Evolutionary conservation across 208 protist species (phyloP).

Genomic region (Sergeia podlipaevii): DNA sequence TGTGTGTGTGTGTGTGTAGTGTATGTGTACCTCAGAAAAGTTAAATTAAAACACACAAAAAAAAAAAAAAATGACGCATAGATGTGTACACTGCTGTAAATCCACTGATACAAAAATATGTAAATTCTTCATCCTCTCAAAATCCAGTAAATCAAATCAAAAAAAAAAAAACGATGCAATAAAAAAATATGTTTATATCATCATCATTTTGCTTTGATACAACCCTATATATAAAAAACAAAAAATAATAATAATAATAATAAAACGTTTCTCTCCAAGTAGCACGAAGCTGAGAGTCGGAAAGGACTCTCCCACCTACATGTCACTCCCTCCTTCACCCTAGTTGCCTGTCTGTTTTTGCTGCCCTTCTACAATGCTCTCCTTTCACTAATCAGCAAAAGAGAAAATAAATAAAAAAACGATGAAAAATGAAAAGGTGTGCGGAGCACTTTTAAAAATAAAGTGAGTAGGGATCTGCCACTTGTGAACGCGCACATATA

Average conservation of each 20-base stretch:
- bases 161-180: slow-evolving; percentile 6
- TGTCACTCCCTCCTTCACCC: not conserved
- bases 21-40: too few relatives aligned
- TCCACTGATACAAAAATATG: too few relatives aligned
- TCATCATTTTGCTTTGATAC: not conserved
- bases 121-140: not conserved
- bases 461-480: too few relatives aligned
- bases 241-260: slow-evolving; percentile 2
- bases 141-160: not conserved
- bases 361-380: too few relatives aligned
- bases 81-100: too few relatives aligned
- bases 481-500: too few relatives aligned
- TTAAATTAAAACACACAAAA: not conserved
- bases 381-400: too few relatives aligned
- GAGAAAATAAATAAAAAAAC: too few relatives aligned
- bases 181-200: too few relatives aligned
- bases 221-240: not conserved
- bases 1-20: too few relatives aligned
- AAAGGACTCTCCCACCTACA: not conserved
- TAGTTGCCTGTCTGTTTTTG: slow-evolving; percentile 2
- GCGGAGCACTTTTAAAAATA: too few relatives aligned
- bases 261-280: not conserved
- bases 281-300: slow-evolving; percentile 5
- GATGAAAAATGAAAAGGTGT: too few relatives aligned
- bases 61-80: not conserved